These are phyloP conservation scores for Colletotrichum siamense DNA, from an alignment of 2,329 filamentous ascomycete species.

Conservation along the genomic window DNA sequence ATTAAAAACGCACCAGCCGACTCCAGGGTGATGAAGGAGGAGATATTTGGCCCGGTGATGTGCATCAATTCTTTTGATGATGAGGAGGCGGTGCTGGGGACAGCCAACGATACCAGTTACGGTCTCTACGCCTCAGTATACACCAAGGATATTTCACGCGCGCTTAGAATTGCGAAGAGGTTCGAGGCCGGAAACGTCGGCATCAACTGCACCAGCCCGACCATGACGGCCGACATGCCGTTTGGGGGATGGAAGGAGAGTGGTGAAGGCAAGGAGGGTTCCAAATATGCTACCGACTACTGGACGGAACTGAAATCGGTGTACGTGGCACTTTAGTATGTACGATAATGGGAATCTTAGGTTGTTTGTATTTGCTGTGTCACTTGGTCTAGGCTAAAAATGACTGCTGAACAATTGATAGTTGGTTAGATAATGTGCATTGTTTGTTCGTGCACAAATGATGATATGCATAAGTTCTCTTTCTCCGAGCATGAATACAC, in stretches of 20 bases:
- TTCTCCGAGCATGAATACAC: neutral
- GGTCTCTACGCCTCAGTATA: constrained; percentile 23
- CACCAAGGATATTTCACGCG: neutral
- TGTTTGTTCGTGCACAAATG: neutral
- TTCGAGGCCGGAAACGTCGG: neutral
- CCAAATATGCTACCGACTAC: neutral
- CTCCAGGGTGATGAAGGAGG: constrained; percentile 46
- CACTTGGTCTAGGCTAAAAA: neutral
- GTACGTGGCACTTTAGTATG: neutral
- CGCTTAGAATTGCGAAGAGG: neutral
- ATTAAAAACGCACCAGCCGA: constrained; percentile 6
- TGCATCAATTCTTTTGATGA: constrained; percentile 42
- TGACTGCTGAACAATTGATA: neutral
- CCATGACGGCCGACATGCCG: neutral
- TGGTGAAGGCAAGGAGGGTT: neutral
- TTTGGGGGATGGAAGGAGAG: constrained; percentile 8
- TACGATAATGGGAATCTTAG: neutral
- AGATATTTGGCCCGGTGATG: constrained; percentile 70
- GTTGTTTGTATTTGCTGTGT: neutral
- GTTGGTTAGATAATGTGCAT: neutral
- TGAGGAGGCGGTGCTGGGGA: constrained; percentile 53
- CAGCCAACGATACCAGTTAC: constrained; percentile 56
- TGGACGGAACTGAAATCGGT: neutral
- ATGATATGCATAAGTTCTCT: neutral
- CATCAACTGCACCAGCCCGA: neutral